phyloP scores from a whole-genome alignment of 169 alveolate genomes.

The Eimeria sp. region DNA sequence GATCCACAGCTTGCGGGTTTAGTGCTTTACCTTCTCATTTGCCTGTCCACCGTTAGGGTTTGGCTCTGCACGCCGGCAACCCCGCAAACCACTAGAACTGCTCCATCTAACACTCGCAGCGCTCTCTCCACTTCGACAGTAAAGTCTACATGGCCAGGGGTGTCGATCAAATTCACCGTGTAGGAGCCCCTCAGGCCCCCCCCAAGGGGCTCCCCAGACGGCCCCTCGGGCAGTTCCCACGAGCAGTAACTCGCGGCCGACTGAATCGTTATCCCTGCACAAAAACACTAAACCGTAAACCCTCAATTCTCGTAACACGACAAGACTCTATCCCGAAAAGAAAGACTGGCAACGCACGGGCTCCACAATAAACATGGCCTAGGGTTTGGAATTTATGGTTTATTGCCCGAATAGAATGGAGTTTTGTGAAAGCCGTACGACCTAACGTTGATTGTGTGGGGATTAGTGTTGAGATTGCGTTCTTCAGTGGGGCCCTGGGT shows the following conservation, averaged over 20 bases:
- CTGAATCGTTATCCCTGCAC: slow-evolving; percentile 97
- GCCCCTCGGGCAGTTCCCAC: slow-evolving; percentile 90
- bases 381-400: background rate
- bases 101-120: slow-evolving; percentile 98
- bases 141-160: slow-evolving; percentile 99
- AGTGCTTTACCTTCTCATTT: slow-evolving; percentile 94
- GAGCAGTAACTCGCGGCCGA: slow-evolving; percentile 97
- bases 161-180: slow-evolving; percentile 97
- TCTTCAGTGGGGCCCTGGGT: background rate
- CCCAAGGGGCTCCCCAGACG: background rate
- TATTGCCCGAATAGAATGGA: background rate
- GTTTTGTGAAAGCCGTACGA: background rate
- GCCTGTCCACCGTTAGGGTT: slow-evolving; percentile 98
- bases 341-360: background rate
- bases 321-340: background rate
- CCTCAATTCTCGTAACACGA: background rate
- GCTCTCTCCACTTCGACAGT: slow-evolving; percentile 98
- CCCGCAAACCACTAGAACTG: slow-evolving; percentile 96
- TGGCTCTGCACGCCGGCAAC: slow-evolving; percentile 98
- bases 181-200: slow-evolving; percentile 41
- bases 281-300: background rate
- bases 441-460: background rate
- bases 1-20: background rate
- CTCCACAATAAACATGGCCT: background rate
- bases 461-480: background rate